Base-by-base conservation (phyloP, 768 basidiomycete genomes). In the Mycena pura region DNA sequence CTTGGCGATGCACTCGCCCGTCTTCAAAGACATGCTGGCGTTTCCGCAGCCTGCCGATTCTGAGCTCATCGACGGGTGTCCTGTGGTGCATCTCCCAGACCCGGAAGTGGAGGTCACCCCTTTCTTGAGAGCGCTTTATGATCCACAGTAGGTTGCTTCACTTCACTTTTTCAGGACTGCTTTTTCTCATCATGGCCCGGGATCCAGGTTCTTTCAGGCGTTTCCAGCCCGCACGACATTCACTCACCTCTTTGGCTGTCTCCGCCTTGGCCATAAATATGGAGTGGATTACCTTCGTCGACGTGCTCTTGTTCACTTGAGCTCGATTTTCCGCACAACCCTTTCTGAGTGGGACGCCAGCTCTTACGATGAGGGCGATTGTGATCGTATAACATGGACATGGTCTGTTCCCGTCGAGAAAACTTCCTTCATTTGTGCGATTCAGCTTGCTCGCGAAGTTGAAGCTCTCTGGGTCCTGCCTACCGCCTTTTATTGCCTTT, bases 51-150 rank as follows among this genome's bases (percentile, higher is more conserved):
- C 62, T 29, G 15, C 49, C 6, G 55, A 57, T 17, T 36, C 43
- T 0, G 67, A 66, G 10, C 28, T 45, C n/a, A 36, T 66, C 19
- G 65, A 68, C 3, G 67, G 65, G 3, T 66, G 62, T 41, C 67
- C 67, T 13, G 13, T 66, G 8, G 65, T 68, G 2, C 48, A 21
- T 13, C 9, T 68, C n/a, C 54, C 46, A 3, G 67, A 68, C 38
- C 13, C 22, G 28, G 14, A 43, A 14, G 43, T 34, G 15, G 64
- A 62, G n/a, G 56, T 66, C 1, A 46, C 56, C 1, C 31, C 22
- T 1, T 63, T 63, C 36, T 19, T 63, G 15, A 55, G 38, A 21
- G 62, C 62, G 3, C 27, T 63, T 3, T 60, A 65, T 50, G 46
- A 54, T 19, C 34, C 52, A 0, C 24, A 27, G 63, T 59, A 32